A percentile compares a stretch with the other conserved stretches of the same genome.
Evolutionary conservation across 2,329 filamentous ascomycete genomes (phyloP).

Genomic region (Geosmithia morbida): DNA sequence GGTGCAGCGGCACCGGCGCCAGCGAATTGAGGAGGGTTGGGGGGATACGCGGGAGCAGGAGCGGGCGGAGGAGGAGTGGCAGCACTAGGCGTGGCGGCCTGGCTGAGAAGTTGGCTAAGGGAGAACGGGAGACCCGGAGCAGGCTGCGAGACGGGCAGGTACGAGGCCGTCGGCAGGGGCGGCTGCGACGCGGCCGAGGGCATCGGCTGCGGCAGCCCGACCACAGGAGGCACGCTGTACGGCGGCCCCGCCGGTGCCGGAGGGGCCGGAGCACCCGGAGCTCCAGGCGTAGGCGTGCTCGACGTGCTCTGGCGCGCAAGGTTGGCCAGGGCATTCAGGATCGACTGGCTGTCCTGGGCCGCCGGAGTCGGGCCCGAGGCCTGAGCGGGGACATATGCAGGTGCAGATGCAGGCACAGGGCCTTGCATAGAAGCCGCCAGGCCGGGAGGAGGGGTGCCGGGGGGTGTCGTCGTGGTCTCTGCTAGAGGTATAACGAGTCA

Average conservation of each 20-base stretch:
- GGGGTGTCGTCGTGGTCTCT: conserved; percentile 61
- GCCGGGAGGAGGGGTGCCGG: conserved; percentile 41
- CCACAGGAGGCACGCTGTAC: conserved; percentile 16
- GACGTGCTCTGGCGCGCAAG: conserved; percentile 60
- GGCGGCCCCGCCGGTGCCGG: conserved; percentile 26
- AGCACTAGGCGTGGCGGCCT: conserved; percentile 13
- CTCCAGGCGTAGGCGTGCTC: not conserved
- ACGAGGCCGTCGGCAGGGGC: conserved; percentile 15
- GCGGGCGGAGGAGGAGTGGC: conserved; percentile 5
- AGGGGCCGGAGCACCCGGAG: conserved; percentile 24
- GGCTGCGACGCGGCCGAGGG: conserved; percentile 9
- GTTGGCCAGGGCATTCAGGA: conserved; percentile 66
- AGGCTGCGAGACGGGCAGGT: conserved; percentile 34
- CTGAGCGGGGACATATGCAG: conserved; percentile 15
- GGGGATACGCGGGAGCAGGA: conserved; percentile 3
- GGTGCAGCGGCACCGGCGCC: conserved; percentile 14
- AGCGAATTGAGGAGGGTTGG: not conserved
- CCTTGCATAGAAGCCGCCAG: conserved; percentile 22
- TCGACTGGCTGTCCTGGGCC: conserved; percentile 38
- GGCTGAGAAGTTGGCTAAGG: conserved; percentile 18
- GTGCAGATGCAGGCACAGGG: conserved; percentile 8
- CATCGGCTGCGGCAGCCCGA: conserved; percentile 15
- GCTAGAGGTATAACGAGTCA: conserved; percentile 26
- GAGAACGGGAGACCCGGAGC: conserved; percentile 34
- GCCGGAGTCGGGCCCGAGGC: conserved; percentile 17